Evolutionary conservation across 2,329 filamentous ascomycete species (phyloP).

Genomic region (Arthrobotrys conoides): DNA sequence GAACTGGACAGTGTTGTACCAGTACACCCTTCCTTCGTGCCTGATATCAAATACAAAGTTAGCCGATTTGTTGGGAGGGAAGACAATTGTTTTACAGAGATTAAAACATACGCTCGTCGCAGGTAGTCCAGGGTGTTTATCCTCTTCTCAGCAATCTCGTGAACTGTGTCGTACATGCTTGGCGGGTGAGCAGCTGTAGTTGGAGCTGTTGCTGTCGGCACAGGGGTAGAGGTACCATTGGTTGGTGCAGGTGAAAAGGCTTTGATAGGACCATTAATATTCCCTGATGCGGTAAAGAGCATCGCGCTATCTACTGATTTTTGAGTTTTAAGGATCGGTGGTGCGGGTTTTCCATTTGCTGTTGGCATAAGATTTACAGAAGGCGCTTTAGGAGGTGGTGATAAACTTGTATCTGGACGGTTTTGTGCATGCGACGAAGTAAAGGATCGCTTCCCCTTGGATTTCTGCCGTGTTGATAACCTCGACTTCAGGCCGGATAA

Average conservation of each 20-base stretch:
- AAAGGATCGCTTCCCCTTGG: constrained; percentile 59
- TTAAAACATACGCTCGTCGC: constrained; percentile 81
- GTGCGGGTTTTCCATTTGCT: constrained; percentile 45
- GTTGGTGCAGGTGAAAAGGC: constrained; percentile 46
- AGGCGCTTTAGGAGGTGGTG: constrained; percentile 45
- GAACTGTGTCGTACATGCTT: constrained; percentile 77
- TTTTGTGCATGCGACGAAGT: constrained; percentile 41
- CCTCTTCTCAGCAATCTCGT: constrained; percentile 88
- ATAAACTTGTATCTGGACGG: constrained; percentile 45
- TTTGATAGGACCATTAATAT: constrained; percentile 34
- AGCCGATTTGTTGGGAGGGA: constrained; percentile 11
- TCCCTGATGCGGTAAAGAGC: constrained; percentile 36
- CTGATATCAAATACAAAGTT: constrained; percentile 69
- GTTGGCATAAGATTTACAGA: constrained; percentile 30
- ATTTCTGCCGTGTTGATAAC: constrained; percentile 58
- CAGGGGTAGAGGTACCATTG: constrained; percentile 33
- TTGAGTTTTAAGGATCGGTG: constrained; percentile 53
- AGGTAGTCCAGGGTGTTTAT: constrained; percentile 95
- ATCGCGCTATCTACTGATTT: constrained; percentile 60
- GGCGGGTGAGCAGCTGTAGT: constrained; percentile 63
- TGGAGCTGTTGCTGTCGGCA: constrained; percentile 35
- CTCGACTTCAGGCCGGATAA: constrained; percentile 56
- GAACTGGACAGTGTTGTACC: constrained; percentile 98
- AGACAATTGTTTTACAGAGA: neutral
- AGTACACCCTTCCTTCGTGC: constrained; percentile 94